These are phyloP conservation scores for Cordyceps tenuipes DNA, from an alignment of 2,329 filamentous ascomycete genomes.

Conservation along the genomic window DNA sequence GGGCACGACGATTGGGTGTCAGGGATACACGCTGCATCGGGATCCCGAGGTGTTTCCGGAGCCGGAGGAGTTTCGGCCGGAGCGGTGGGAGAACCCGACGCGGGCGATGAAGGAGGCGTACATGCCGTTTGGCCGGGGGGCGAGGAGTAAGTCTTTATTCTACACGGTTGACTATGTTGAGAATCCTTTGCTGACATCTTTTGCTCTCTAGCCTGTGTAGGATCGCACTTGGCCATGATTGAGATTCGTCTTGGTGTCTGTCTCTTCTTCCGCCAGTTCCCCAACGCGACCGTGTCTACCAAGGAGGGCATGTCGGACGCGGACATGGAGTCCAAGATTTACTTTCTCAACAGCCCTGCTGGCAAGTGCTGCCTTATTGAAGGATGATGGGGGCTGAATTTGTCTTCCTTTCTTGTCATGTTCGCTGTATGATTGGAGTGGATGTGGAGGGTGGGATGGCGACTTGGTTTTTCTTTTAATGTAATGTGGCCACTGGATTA, in stretches of 20 bases:
- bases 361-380: constrained; percentile 25
- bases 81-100: constrained; percentile 29
- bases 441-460: background rate
- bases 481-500: background rate
- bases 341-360: constrained; percentile 26
- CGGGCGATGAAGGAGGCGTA: constrained; percentile 38
- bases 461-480: background rate
- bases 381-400: background rate
- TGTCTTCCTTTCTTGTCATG: background rate
- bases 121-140: constrained; percentile 45
- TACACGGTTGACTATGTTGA: background rate
- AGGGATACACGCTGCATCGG: constrained; percentile 40
- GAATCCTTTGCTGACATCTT: background rate
- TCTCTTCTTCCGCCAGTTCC: constrained; percentile 42
- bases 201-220: constrained; percentile 34
- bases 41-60: constrained; percentile 31
- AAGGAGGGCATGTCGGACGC: constrained; percentile 26
- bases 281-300: constrained; percentile 23
- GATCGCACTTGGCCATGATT: constrained; percentile 47
- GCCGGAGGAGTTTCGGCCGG: constrained; percentile 26
- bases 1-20: constrained; percentile 31
- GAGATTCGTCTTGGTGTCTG: constrained; percentile 45
- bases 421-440: background rate
- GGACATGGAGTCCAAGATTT: constrained; percentile 27
- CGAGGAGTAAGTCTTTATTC: constrained; percentile 26